Evolutionary conservation across 1,284 basidiomycete species (phyloP).

Genomic region (Polyporus tsugae): DNA sequence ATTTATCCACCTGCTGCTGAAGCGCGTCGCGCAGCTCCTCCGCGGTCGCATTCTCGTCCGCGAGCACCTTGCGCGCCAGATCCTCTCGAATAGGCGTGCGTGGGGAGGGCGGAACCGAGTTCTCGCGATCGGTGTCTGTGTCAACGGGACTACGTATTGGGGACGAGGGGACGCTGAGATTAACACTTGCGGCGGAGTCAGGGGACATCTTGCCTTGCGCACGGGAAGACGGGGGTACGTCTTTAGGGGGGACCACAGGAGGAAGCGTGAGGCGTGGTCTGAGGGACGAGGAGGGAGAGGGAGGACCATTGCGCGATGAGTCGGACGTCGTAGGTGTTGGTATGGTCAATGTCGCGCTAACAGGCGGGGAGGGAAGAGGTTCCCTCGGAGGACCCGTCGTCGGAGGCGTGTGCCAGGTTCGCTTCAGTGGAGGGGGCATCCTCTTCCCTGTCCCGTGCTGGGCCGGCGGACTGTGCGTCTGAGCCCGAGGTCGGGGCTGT

Average conservation of each 20-base stretch:
- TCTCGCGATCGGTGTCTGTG: slow-evolving; percentile 12
- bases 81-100: slow-evolving; percentile 23
- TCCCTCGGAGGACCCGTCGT: slow-evolving; percentile 34
- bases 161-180: slow-evolving; percentile 21
- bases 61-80: slow-evolving; percentile 19
- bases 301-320: neutral
- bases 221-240: slow-evolving; percentile 25
- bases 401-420: slow-evolving; percentile 31
- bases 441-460: slow-evolving; percentile 11
- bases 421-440: slow-evolving; percentile 31
- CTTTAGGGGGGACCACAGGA: slow-evolving; percentile 18
- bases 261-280: slow-evolving; percentile 18
- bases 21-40: slow-evolving; percentile 45
- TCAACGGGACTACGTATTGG: slow-evolving; percentile 22
- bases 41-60: slow-evolving; percentile 30
- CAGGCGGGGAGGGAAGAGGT: slow-evolving; percentile 34
- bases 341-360: slow-evolving; percentile 16
- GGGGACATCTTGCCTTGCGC: slow-evolving; percentile 18
- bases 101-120: neutral
- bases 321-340: slow-evolving; percentile 19
- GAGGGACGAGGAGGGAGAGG: slow-evolving; percentile 15
- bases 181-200: slow-evolving; percentile 2
- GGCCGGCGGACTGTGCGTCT: neutral
- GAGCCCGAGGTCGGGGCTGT: neutral
- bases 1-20: slow-evolving; percentile 43